These are phyloP conservation scores for Ilyonectria destructans DNA, from an alignment of 2,329 filamentous ascomycete genomes.

Conservation along the genomic window DNA sequence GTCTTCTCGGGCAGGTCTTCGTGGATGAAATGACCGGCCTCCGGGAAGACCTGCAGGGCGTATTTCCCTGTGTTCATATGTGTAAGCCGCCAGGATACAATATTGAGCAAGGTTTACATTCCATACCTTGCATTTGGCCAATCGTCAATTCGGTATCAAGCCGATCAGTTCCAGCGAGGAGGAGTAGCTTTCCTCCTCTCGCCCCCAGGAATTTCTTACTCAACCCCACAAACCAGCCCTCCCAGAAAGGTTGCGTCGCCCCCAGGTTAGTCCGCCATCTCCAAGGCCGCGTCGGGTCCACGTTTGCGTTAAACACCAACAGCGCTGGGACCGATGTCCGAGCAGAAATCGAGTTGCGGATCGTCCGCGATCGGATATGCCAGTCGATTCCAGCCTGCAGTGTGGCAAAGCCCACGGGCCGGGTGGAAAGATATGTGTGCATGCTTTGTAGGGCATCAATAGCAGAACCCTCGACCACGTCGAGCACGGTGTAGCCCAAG, in stretches of 20 bases:
- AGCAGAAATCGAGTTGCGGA: slow-evolving; percentile 88
- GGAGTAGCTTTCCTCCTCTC: slow-evolving; percentile 85
- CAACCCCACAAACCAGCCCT: slow-evolving; percentile 91
- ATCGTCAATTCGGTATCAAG: slow-evolving; percentile 94
- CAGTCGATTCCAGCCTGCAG: slow-evolving; percentile 89
- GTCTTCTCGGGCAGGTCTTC: slow-evolving; percentile 95
- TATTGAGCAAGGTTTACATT: background rate
- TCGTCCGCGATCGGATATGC: slow-evolving; percentile 91
- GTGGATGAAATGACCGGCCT: slow-evolving; percentile 96
- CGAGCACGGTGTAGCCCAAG: slow-evolving; percentile 90
- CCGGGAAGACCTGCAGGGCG: slow-evolving; percentile 92
- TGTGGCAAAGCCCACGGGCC: slow-evolving; percentile 84
- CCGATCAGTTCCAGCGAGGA: slow-evolving; percentile 91
- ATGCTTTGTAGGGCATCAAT: slow-evolving; percentile 96
- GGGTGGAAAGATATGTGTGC: slow-evolving; percentile 89
- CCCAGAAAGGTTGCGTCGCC: slow-evolving; percentile 92
- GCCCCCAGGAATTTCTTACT: slow-evolving; percentile 90
- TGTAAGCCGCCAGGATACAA: slow-evolving; percentile 32
- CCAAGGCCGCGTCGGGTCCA: slow-evolving; percentile 70
- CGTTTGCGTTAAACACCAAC: slow-evolving; percentile 67
- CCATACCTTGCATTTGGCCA: slow-evolving; percentile 93
- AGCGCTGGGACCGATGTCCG: slow-evolving; percentile 89
- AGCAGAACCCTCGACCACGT: slow-evolving; percentile 96
- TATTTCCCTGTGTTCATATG: slow-evolving; percentile 80
- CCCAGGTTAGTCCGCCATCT: slow-evolving; percentile 89